phyloP scores from a whole-genome alignment of 805 yeast species.

The Pichia nakasei region DNA sequence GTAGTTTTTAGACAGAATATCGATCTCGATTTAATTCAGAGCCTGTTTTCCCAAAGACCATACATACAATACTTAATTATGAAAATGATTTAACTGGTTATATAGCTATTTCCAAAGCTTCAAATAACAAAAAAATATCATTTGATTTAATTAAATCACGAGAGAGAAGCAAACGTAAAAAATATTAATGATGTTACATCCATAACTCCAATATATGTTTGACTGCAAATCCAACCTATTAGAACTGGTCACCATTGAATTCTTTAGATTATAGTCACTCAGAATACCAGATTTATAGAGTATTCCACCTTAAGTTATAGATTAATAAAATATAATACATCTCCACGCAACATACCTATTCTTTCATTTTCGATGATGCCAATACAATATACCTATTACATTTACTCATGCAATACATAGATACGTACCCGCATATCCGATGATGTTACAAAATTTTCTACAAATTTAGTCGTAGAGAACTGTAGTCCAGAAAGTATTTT shows the following conservation, averaged over 20 bases:
- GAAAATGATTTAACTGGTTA: constrained; percentile 28
- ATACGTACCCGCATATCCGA: not conserved
- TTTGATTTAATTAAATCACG: not conserved
- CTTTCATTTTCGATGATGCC: not conserved
- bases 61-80: constrained; percentile 27
- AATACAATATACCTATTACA: not conserved
- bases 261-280: too few species aligned
- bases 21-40: constrained; percentile 26
- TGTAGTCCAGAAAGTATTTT: too few species aligned
- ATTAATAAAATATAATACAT: not conserved
- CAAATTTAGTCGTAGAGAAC: not conserved
- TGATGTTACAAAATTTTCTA: not conserved
- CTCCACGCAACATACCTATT: not conserved
- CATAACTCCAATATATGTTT: not conserved
- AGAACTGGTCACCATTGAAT: too few species aligned
- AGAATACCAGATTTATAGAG: too few species aligned
- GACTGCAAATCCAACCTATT: not conserved
- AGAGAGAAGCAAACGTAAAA: not conserved
- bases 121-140: not conserved
- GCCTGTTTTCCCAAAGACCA: constrained; percentile 21
- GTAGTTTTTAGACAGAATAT: constrained; percentile 27
- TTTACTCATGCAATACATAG: not conserved
- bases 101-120: constrained; percentile 3
- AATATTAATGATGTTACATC: not conserved
- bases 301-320: too few species aligned